phyloP scores from a whole-genome alignment of 2,329 filamentous ascomycete genomes.

The Exophiala spinifera region DNA sequence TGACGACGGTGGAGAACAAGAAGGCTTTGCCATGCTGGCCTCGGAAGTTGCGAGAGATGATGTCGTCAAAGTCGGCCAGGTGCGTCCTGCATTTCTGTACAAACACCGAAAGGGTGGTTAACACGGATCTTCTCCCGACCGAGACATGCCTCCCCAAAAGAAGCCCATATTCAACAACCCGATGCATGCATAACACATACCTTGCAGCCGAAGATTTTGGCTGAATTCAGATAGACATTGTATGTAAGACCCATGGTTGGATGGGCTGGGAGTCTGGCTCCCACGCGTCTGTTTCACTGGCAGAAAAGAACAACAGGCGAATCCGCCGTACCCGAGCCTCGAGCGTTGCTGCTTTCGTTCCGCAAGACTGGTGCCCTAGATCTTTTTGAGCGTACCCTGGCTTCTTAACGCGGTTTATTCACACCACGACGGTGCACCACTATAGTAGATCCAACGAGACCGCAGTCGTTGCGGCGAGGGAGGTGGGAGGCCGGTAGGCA shows the following conservation, averaged over 20 bases:
- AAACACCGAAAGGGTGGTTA: not conserved
- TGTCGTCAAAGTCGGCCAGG: slow-evolving; percentile 90
- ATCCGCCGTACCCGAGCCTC: not conserved
- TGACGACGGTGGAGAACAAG: slow-evolving; percentile 92
- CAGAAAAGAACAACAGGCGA: not conserved
- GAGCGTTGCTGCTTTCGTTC: no score
- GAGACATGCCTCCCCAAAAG: no score
- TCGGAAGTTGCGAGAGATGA: slow-evolving; percentile 96
- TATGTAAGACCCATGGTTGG: slow-evolving; percentile 76
- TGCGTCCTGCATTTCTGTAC: slow-evolving; percentile 79
- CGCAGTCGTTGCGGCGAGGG: no score
- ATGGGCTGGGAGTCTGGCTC: not conserved
- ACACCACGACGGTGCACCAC: no score
- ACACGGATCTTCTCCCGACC: not conserved
- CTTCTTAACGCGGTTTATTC: no score
- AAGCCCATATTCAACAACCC: not conserved
- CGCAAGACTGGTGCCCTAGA: no score
- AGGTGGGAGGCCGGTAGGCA: no score
- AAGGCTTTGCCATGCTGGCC: slow-evolving; percentile 98
- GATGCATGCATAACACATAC: no score
- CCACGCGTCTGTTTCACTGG: not conserved
- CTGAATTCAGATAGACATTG: slow-evolving; percentile 84
- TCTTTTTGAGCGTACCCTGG: no score
- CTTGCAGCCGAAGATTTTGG: slow-evolving; percentile 88
- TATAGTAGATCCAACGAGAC: no score